Evolutionary conservation across 345 rosid species (phyloP), one percentile per base, ranked within the genome.

Genomic region (Eucalyptus paniculata): DNA sequence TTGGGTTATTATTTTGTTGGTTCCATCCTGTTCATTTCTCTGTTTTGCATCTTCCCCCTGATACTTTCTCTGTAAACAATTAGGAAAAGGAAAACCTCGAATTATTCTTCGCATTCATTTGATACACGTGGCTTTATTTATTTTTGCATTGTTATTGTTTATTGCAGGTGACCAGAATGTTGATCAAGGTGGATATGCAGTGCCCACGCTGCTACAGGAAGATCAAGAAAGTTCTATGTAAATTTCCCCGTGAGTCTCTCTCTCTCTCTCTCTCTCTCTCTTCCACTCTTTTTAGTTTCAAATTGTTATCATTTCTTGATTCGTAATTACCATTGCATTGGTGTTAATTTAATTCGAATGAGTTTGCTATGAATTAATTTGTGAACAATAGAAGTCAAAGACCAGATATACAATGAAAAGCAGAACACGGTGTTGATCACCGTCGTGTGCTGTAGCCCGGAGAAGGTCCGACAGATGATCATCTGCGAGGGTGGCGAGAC

Each of bases 401-500:
- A 92, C 92, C 97, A 94, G 92, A 9, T 91, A 12, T 97, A 92
- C 62, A 95, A 97, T 88, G 97, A 94, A 89, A 97, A 97, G 93
- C 54, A 91, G 9, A 94, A 96, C 91, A 92, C 88, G 10, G 99
- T 96, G 90, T 90, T 86, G 65, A 93, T 97, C 92, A 97, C 92
- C 14, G 98, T 97, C 45, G 95, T 93, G 28, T 96, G 98, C 87
- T 96, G 99, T 90, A 92, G 93, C 86, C 99, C 99, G 9, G 99
- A 97, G 83, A 95, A 90, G 91, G 92, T 96, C 28, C 93, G 3
- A 89, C 83, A 21, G 89, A n/a, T 87, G 91, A 53, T 88, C 65
- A 18, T 89, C 89, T 6, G 89, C 88, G 34, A 56, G 80, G 72
- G 89, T 88, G 1, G 92, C 45, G n/a, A 88, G 87, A 15, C 89